These are phyloP conservation scores for Ogataea populi-albae DNA, from an alignment of 805 yeast genomes.

Conservation along the genomic window DNA sequence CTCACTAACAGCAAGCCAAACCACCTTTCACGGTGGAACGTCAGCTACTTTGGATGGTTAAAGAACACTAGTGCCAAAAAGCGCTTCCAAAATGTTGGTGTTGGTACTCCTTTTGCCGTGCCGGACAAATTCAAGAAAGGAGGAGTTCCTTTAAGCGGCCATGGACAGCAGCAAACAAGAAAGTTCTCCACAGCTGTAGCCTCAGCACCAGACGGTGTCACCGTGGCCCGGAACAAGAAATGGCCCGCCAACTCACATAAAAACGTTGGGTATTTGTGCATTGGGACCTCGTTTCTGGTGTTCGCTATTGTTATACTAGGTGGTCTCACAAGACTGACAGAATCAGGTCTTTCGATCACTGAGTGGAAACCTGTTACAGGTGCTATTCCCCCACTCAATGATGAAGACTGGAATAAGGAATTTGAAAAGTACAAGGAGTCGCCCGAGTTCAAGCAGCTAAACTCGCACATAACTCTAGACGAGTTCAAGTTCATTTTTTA, in stretches of 20 bases:
- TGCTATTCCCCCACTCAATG: constrained; percentile 78
- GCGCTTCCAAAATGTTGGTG: too few species aligned
- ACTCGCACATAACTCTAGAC: constrained; percentile 83
- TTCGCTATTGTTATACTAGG: constrained; percentile 97
- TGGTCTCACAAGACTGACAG: constrained; percentile 92
- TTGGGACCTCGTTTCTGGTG: constrained; percentile 83
- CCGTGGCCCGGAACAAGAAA: constrained; percentile 11
- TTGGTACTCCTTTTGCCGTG: too few species aligned
- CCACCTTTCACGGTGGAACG: too few species aligned
- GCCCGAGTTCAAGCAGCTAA: constrained; percentile 88
- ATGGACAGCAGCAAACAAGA: too few species aligned
- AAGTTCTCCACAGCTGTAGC: constrained; percentile 15
- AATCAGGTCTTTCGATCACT: constrained; percentile 92
- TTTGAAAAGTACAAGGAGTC: constrained; percentile 76
- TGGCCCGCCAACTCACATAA: constrained; percentile 50
- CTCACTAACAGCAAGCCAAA: neutral
- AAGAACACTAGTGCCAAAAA: too few species aligned
- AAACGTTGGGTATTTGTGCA: constrained; percentile 79
- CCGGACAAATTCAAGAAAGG: too few species aligned
- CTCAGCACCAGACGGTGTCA: constrained; percentile 1
- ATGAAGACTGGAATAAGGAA: constrained; percentile 82
- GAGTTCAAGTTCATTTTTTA: constrained; percentile 92
- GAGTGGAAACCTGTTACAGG: constrained; percentile 99
- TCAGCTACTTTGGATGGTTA: too few species aligned
- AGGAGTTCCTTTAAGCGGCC: too few species aligned